phyloP scores from a whole-genome alignment of 2,329 filamentous ascomycete species.

The Xylariales sp. region DNA sequence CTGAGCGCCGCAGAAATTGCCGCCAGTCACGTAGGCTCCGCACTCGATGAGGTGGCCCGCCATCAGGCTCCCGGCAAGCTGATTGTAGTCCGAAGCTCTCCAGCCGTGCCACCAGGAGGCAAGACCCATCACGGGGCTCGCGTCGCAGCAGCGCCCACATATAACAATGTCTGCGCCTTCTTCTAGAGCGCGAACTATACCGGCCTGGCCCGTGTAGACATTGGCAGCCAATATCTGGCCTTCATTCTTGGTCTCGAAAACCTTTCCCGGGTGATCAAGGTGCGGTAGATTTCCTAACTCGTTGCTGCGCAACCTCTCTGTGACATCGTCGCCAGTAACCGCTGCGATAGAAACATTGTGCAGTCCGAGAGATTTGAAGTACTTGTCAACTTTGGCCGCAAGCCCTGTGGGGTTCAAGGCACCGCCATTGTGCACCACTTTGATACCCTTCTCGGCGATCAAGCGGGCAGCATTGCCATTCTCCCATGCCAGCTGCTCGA shows the following conservation, averaged over 20 bases:
- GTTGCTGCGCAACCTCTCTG: conserved; percentile 11
- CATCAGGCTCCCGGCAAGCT: conserved; percentile 34
- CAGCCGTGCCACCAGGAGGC: conserved; percentile 41
- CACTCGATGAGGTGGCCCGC: conserved; percentile 40
- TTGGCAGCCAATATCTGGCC: conserved; percentile 25
- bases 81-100: conserved; percentile 33
- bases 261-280: background rate
- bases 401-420: conserved; percentile 45
- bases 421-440: conserved; percentile 44
- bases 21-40: conserved; percentile 36
- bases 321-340: conserved; percentile 39
- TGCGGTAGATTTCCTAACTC: conserved; percentile 1
- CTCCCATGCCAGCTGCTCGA: conserved; percentile 23
- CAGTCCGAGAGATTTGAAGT: conserved; percentile 8
- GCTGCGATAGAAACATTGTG: conserved; percentile 34
- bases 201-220: conserved; percentile 39
- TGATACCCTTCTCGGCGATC: conserved; percentile 36
- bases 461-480: conserved; percentile 9
- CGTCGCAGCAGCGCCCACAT: conserved; percentile 33
- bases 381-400: conserved; percentile 21
- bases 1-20: conserved; percentile 40
- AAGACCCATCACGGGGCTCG: conserved; percentile 37
- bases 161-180: conserved; percentile 32
- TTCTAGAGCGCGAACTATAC: conserved; percentile 28
- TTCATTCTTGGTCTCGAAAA: background rate